Conservation (phyloP, 2,329 filamentous ascomycete species). For the Fusarium miscanthi region DNA sequence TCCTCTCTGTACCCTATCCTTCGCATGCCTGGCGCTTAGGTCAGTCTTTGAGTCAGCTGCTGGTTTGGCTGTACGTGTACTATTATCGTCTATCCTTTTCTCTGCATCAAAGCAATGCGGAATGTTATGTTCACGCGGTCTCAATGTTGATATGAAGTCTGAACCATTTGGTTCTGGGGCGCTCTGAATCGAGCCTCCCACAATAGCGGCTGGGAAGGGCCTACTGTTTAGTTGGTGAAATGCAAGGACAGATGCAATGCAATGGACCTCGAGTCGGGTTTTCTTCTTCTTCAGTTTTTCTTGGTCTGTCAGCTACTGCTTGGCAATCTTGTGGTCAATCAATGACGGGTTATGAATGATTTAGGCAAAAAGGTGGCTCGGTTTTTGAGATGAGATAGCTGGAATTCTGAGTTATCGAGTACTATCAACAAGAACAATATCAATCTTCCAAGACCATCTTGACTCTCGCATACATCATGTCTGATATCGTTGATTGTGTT, state of each 20-base stretch:
- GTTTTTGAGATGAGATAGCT: conserved; percentile 1
- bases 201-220: not conserved
- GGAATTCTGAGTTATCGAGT: conserved; percentile 1
- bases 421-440: conserved; percentile 9
- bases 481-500: not conserved
- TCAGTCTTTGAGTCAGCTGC: conserved; percentile 5
- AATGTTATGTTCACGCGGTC: not conserved
- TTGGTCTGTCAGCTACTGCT: conserved; percentile 2
- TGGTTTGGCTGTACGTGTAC: conserved; percentile 40
- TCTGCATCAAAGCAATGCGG: conserved; percentile 2
- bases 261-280: not conserved
- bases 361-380: conserved; percentile 24
- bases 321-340: conserved; percentile 6
- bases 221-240: conserved; percentile 3
- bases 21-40: conserved; percentile 52
- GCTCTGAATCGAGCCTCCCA: not conserved
- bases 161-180: not conserved
- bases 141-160: conserved; percentile 4
- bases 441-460: not conserved
- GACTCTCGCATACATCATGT: not conserved
- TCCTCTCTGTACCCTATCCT: conserved; percentile 56
- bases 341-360: conserved; percentile 29
- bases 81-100: conserved; percentile 23
- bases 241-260: not conserved
- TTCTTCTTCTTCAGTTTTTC: conserved; percentile 2